phyloP scores from a whole-genome alignment of 75 land plant species.

The Azolla pinnata region DNA sequence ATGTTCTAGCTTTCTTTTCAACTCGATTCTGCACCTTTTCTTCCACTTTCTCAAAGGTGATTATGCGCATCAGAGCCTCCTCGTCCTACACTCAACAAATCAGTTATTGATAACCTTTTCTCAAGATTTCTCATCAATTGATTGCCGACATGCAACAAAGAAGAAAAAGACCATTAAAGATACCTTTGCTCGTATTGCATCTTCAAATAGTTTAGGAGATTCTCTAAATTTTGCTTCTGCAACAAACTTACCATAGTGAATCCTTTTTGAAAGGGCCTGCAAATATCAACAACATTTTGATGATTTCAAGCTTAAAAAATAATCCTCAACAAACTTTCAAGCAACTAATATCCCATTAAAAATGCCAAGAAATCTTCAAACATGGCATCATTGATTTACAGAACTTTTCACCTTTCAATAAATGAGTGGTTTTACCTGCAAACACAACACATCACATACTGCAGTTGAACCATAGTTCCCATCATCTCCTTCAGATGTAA shows the following conservation, averaged over 20 bases:
- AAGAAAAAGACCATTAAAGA: neutral
- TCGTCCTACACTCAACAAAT: constrained; percentile 46
- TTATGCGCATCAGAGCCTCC: constrained; percentile 52
- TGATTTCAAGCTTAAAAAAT: too few species aligned
- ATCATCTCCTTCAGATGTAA: constrained; percentile 65
- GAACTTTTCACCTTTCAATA: too few species aligned
- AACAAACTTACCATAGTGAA: constrained; percentile 85
- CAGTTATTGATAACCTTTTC: neutral
- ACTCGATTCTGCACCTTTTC: constrained; percentile 59
- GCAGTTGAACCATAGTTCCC: constrained; percentile 80
- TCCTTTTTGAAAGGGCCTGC: constrained; percentile 88
- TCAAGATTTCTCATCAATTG: neutral
- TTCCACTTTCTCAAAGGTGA: constrained; percentile 77
- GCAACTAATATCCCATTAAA: too few species aligned
- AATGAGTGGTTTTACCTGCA: too few species aligned
- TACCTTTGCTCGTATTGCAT: constrained; percentile 65
- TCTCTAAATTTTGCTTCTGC: constrained; percentile 85
- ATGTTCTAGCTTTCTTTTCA: constrained; percentile 60
- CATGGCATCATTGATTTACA: too few species aligned
- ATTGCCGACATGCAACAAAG: neutral
- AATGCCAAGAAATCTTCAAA: too few species aligned
- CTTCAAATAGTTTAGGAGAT: constrained; percentile 48
- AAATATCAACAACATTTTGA: too few species aligned
- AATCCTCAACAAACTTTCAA: too few species aligned
- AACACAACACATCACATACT: constrained; percentile 60